phyloP scores from a whole-genome alignment of 2,329 filamentous ascomycete genomes.

The Ophiocordyceps camponoti-rufipedis region DNA sequence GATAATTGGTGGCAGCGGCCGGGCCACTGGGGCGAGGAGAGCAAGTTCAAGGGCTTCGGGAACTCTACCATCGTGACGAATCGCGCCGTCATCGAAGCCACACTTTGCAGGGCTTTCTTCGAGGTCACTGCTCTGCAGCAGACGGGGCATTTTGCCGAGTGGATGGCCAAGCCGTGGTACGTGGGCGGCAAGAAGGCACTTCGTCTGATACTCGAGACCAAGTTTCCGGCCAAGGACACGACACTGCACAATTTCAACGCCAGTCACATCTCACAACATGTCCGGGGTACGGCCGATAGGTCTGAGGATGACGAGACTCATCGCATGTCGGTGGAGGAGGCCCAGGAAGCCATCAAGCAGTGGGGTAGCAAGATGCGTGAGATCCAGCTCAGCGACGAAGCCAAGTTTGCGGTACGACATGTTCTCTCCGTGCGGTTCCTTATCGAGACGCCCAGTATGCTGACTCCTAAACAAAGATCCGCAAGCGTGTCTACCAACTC shows the following conservation, averaged over 20 bases:
- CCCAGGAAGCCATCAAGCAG: constrained; percentile 20
- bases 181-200: constrained; percentile 15
- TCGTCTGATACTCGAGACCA: constrained; percentile 7
- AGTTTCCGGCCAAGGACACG: neutral
- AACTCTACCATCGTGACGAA: constrained; percentile 21
- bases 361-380: constrained; percentile 40
- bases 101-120: constrained; percentile 30
- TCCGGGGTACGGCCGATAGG: constrained; percentile 5
- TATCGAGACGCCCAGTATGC: too few relatives aligned
- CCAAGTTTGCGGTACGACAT: constrained; percentile 58
- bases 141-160: constrained; percentile 10
- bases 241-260: neutral
- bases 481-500: constrained; percentile 65
- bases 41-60: constrained; percentile 25
- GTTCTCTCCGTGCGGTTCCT: neutral
- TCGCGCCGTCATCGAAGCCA: constrained; percentile 24
- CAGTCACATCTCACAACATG: neutral
- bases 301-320: constrained; percentile 7
- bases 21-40: constrained; percentile 31
- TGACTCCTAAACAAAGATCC: constrained; percentile 32
- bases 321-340: constrained; percentile 17
- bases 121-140: constrained; percentile 29
- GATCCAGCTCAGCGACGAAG: constrained; percentile 34
- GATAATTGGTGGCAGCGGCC: constrained; percentile 33
- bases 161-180: constrained; percentile 16